Evolutionary conservation across 1,284 basidiomycete species (phyloP), one percentile per base, ranked within the genome.

Genomic region (Cryptococcus neoformans): DNA sequence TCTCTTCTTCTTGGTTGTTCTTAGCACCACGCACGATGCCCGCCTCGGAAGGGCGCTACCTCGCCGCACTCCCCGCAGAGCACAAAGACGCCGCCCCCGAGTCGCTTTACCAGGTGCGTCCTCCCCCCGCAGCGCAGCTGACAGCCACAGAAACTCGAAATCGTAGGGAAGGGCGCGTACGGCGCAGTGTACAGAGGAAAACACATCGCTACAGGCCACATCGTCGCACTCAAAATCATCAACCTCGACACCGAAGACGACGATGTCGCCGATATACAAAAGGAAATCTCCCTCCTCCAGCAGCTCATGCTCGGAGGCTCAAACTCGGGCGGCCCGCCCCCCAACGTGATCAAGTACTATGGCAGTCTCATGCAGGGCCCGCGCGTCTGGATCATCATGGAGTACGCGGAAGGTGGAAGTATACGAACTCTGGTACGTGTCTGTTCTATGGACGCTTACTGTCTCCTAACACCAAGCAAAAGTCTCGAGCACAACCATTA

Each of bases 311-410:
- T 63, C 16, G 68, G 71, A 82, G 62, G 52, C 10, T 42, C 55
- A 16, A 60, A 61, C 1, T 48, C 55, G 10, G 59, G 56, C 0
- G 59, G 63, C 45, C 39, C 53, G 16, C 46, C 35, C 12, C 73
- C 72, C 6, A 99, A 99, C 72, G 87, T 99, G 64, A 96, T 92
- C 44, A 87, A 90, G 65, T 99, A 99, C 79, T 97, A 89, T 79
- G 95, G 93, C 21, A 97, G 94, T 78, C 88, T 90, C 79, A 84
- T 97, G 72, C 89, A 95, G 72, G 93, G 93, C 0, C 89, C 92
- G 34, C 89, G 91, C 51, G 89, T 99, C 5, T 99, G 96, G 93
- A 99, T 99, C 65, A 92, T 90, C 42, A 99, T 99, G 96, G 96
- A 99, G 76, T 89, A 88, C 71, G 96, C 96, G 6, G 87, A 92